Percentiles rank a stretch among this genome's conserved stretches.
Evolutionary conservation across 805 yeast species (phyloP).

Genomic region (Geotrichum ghanense): DNA sequence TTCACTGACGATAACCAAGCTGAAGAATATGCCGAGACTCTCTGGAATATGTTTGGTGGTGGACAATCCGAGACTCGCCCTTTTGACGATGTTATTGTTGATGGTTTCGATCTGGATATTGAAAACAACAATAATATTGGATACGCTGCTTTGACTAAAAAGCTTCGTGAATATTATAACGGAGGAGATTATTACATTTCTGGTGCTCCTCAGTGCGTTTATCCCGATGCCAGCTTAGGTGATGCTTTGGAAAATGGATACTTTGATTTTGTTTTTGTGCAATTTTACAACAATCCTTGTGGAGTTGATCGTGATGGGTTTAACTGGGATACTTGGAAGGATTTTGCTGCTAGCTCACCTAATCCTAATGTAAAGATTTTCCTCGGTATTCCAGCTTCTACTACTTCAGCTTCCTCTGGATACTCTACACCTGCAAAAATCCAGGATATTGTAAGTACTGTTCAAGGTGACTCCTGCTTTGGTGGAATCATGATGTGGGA

Average conservation of each 20-base stretch:
- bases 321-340: conserved; percentile 65
- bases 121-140: conserved; percentile 52
- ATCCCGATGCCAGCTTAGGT: conserved; percentile 67
- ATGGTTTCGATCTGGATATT: conserved; percentile 75
- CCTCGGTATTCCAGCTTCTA: conserved; percentile 64
- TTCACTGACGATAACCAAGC: conserved; percentile 43
- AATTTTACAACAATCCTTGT: conserved; percentile 84
- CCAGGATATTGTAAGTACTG: conserved; percentile 24
- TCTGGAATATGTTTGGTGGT: conserved; percentile 46
- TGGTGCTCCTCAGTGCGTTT: conserved; percentile 89
- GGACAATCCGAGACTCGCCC: conserved; percentile 34
- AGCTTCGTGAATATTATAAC: conserved; percentile 32
- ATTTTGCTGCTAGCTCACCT: conserved; percentile 50
- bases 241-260: conserved; percentile 52
- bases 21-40: conserved; percentile 40
- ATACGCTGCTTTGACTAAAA: conserved; percentile 50
- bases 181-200: conserved; percentile 50
- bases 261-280: conserved; percentile 74
- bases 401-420: conserved; percentile 44
- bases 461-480: conserved; percentile 30
- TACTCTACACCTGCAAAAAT: conserved; percentile 27
- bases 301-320: conserved; percentile 34
- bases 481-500: conserved; percentile 85
- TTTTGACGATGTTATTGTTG: conserved; percentile 65
- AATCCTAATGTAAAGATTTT: conserved; percentile 59